Conservation (phyloP, 202 grass and related monocot genomes). For the Carex sylvatica region DNA sequence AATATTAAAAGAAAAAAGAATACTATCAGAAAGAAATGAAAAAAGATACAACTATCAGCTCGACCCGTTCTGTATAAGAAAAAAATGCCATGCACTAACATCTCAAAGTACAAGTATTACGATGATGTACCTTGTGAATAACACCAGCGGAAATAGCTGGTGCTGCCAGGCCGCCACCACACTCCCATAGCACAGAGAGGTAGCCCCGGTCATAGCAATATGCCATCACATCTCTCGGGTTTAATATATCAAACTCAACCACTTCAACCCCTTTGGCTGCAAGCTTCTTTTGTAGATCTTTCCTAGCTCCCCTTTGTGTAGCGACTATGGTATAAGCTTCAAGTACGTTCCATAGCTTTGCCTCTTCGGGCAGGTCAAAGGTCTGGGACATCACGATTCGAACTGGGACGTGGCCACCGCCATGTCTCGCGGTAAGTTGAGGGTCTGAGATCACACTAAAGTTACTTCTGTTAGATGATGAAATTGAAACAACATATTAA, state of each 20-base stretch:
- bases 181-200: constrained; percentile 90
- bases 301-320: constrained; percentile 83
- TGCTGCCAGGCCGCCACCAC: constrained; percentile 71
- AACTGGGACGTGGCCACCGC: constrained; percentile 67
- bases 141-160: constrained; percentile 83
- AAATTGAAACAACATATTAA: not conserved
- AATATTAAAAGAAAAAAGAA: not conserved
- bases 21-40: not conserved
- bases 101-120: not conserved
- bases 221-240: constrained; percentile 84
- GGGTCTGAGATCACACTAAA: constrained; percentile 66
- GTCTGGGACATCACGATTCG: constrained; percentile 87
- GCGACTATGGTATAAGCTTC: constrained; percentile 94
- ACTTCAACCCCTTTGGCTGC: constrained; percentile 89
- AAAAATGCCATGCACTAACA: not conserved
- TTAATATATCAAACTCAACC: constrained; percentile 96
- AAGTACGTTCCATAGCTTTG: constrained; percentile 81
- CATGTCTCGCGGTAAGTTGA: constrained; percentile 85
- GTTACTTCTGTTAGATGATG: constrained; percentile 30
- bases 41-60: not conserved
- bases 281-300: constrained; percentile 89
- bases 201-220: constrained; percentile 93
- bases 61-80: not conserved
- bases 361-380: constrained; percentile 80
- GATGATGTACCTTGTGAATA: constrained; percentile 73